Evolutionary conservation across 305 asterid genomes (phyloP), one percentile per base, ranked within the genome.

Genomic region (Fraxinus nigra): DNA sequence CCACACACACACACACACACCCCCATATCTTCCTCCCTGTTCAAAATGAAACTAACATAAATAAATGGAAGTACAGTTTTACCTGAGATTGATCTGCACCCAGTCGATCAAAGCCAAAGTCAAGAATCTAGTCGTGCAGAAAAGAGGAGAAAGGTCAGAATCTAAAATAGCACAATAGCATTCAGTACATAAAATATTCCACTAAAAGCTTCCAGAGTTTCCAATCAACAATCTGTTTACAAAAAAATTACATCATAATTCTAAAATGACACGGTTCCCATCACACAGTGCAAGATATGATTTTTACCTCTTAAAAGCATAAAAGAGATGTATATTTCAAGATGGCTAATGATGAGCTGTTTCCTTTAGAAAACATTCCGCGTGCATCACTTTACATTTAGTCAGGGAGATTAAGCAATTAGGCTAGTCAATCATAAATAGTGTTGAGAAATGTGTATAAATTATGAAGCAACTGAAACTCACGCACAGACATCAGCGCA

Each of bases 21-120:
- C 16, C 75, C 6, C 4, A 34, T 37, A 54, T 65, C 61, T 78
- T 34, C 78, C 80, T 78, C 74, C 76, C 48, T 14, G 22, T 69
- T 69, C 40, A 10, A 32, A 69, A 69, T 30, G 40, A 83, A 76
- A 61, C 72, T 51, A 35, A 81, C 61, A 75, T 16, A 82, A 5
- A 84, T 34, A 85, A 75, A 81, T 24, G 43, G 81, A 83, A 51
- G 78, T 79, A 78, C 32, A 76, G 38, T 61, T 72, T 72, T 89
- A 96, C 99, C 99, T 90, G 91, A 65, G 99, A 91, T 84, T 93
- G 97, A 87, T 92, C 98, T 79, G 97, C 98, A 72, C 99, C 99
- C 90, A 96, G 82, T 72, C 99, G 97, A 87, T 96, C 98, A 69
- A 96, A 93, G 86, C 92, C 99, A 80, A 96, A 96, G 90, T 96